Base-by-base conservation (phyloP, 192 early-diverging fungal genomes). In the Coemansia sp. region DNA sequence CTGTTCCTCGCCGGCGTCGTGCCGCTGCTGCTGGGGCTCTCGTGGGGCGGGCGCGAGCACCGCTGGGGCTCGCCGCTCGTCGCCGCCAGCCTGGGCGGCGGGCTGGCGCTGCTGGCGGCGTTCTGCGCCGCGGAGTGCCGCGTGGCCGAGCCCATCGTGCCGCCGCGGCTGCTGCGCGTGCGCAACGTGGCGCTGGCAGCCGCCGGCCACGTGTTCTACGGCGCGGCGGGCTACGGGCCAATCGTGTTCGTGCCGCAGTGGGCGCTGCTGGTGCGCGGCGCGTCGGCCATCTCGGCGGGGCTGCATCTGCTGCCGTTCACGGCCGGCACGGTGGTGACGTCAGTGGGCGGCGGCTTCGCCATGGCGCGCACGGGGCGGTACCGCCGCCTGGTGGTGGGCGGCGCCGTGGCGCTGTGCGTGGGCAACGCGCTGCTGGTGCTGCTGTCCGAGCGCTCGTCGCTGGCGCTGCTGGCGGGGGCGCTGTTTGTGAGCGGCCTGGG, bases 201-300 rank as follows among this genome's bases (percentile, higher is more conserved):
- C 27, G 21, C 74, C 2, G 77, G 78, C 39, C 81, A 84, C 41
- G 77, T 86, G 37, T 84, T 90, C 60, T 81, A 79, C 21, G 81
- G 86, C 11, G 82, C 85, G 27, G 69, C 74, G 0, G 85, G 84
- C 25, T 80, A 81, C 47, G 80, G 77, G 1, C 69, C 84, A 2
- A 80, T 87, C 13, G 92, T 85, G 63, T 94, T 91, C 65, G 56
- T 88, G n/a, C 85, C 88, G 22, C 58, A 85, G 34, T 94, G 86
- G 68, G 92, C 93, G 65, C 85, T 92, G 64, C 78, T 95, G 38
- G 88, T 93, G 17, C 77, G 84, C 40, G 86, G 82, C 29, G 82
- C 86, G 27, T 54, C 70, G 14, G 86, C 93, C 0, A 92, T 88
- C 1, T 62, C 77, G 6, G 83, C 90, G 3, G 93, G 93, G 34